These are phyloP conservation scores for Lasiodiplodia gonubiensis DNA, from an alignment of 2,329 filamentous ascomycete genomes.

Conservation along the genomic window DNA sequence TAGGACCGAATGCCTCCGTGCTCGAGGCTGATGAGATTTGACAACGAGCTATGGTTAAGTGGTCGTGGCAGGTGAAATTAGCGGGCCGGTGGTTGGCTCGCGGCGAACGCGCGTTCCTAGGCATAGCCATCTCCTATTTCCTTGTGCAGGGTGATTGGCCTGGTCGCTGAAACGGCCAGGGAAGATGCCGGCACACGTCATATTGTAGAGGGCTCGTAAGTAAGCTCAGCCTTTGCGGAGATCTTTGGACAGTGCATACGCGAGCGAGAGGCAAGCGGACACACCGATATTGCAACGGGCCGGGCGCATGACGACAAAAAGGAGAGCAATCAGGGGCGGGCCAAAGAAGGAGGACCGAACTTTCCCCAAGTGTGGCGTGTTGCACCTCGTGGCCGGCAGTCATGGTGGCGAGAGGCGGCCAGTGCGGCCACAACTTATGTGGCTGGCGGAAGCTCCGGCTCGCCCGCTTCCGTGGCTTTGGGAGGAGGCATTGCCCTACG, in stretches of 20 bases:
- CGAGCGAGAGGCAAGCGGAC: slow-evolving; percentile 9
- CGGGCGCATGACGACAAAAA: slow-evolving; percentile 12
- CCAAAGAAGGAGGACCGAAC: slow-evolving; percentile 5
- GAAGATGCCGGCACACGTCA: slow-evolving; percentile 26
- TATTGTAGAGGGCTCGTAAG: background rate
- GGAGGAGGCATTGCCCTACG: background rate
- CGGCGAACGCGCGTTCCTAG: slow-evolving; percentile 23
- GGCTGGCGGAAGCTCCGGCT: slow-evolving; percentile 16
- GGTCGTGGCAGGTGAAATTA: background rate
- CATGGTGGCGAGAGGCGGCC: background rate
- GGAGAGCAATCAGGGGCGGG: slow-evolving; percentile 3
- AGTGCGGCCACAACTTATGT: slow-evolving; percentile 11
- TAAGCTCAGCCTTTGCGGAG: slow-evolving; percentile 1
- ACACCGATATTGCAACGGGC: slow-evolving; percentile 8
- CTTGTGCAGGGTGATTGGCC: slow-evolving; percentile 6
- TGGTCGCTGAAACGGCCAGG: slow-evolving; percentile 16
- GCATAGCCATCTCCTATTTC: slow-evolving; percentile 6
- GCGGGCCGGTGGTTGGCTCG: background rate
- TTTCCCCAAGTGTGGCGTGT: background rate
- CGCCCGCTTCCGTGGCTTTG: background rate
- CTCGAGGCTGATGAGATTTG: slow-evolving; percentile 11
- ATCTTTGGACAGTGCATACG: slow-evolving; percentile 25
- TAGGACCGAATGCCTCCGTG: slow-evolving; percentile 12
- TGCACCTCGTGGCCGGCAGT: background rate
- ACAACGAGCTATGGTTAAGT: background rate